These are phyloP conservation scores for Epithemia pelagica DNA, from an alignment of 108 stramenopile species.

Conservation along the genomic window DNA sequence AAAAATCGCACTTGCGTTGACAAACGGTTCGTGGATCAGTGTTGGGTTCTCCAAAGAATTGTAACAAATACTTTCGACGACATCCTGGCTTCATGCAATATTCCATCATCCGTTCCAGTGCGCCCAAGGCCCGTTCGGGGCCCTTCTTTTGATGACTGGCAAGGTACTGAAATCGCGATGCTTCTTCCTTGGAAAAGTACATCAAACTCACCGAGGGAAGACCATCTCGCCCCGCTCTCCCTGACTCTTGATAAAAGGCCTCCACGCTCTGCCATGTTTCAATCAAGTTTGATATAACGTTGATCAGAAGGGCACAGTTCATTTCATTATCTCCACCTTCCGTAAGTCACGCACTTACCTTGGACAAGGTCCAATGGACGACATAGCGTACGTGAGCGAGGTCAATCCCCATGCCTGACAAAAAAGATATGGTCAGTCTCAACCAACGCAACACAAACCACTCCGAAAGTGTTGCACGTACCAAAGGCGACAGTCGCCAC, in stretches of 20 bases:
- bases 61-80: constrained; percentile 57
- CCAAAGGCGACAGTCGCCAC: constrained; percentile 69
- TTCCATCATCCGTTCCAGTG: constrained; percentile 61
- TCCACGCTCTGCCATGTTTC: not conserved
- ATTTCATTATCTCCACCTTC: too few species aligned
- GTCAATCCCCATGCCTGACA: constrained; percentile 87
- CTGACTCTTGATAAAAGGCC: constrained; percentile 72
- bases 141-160: constrained; percentile 15
- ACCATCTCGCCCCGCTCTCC: constrained; percentile 86
- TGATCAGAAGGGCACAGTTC: too few species aligned
- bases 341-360: constrained; percentile 20
- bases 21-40: constrained; percentile 46
- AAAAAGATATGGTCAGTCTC: too few species aligned
- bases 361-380: constrained; percentile 82
- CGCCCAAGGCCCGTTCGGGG: constrained; percentile 31
- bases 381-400: constrained; percentile 80
- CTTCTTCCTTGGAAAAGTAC: constrained; percentile 74
- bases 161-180: constrained; percentile 52
- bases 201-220: constrained; percentile 64
- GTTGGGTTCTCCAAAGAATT: constrained; percentile 66
- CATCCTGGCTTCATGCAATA: constrained; percentile 58
- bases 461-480: too few species aligned
- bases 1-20: constrained; percentile 70
- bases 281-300: not conserved
- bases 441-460: constrained; percentile 73